phyloP scores from a whole-genome alignment of 345 rosid species.

The Brassica napus region Da-Ae NC_063447.1:48088501-48089000 shows the following conservation, averaged over 20 bases:
- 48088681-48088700: not conserved
- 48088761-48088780: not conserved
- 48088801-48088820: slow-evolving; percentile 5
- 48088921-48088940: slow-evolving; percentile 14
- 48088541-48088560: not conserved
- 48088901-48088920: slow-evolving; percentile 12
- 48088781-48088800: not conserved
- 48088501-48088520: slow-evolving; percentile 7
- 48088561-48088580: not conserved
- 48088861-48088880: slow-evolving; percentile 8
- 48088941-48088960: slow-evolving; percentile 4
- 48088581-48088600: slow-evolving; percentile 15
- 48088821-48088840: slow-evolving; percentile 29
- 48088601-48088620: slow-evolving; percentile 7
- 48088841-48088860: slow-evolving; percentile 20
- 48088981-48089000: slow-evolving; percentile 17
- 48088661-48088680: not conserved
- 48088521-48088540: not conserved
- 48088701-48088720: not conserved
- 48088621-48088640: not conserved
- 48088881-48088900: not conserved
- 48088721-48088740: not conserved
- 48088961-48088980: slow-evolving; percentile 4
- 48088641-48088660: not conserved
- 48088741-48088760: not conserved